Percentiles rank a stretch among this genome's conserved stretches.
These are phyloP conservation scores for Macrolepiota albuminosa DNA, from an alignment of 768 basidiomycete species.

Conservation along the genomic window DNA sequence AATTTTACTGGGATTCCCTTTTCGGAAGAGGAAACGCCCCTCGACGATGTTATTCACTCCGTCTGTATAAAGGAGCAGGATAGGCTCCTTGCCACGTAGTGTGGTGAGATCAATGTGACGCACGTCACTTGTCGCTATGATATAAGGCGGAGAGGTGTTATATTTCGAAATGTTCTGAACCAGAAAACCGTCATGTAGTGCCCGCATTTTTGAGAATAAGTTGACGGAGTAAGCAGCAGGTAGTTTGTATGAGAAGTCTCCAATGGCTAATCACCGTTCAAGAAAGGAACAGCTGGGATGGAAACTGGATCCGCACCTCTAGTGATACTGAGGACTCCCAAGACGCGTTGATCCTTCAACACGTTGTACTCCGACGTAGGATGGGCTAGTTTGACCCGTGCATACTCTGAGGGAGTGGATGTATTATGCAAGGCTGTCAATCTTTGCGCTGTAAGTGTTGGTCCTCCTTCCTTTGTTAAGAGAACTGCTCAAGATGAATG, in stretches of 20 bases:
- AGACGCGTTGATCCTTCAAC: slow-evolving; percentile 7
- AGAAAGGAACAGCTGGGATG: neutral
- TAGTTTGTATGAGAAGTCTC: slow-evolving; percentile 14
- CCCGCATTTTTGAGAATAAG: slow-evolving; percentile 8
- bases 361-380: slow-evolving; percentile 10
- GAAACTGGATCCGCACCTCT: slow-evolving; percentile 5
- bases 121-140: slow-evolving; percentile 7
- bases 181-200: neutral
- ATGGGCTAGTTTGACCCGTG: slow-evolving; percentile 10
- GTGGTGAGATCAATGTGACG: slow-evolving; percentile 10
- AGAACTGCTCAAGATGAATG: neutral
- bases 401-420: slow-evolving; percentile 10
- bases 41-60: slow-evolving; percentile 13
- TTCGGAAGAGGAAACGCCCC: slow-evolving; percentile 12
- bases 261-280: slow-evolving; percentile 6
- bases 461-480: neutral
- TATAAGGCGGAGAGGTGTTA: slow-evolving; percentile 13
- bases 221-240: slow-evolving; percentile 5
- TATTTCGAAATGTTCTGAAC: slow-evolving; percentile 3
- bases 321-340: slow-evolving; percentile 10
- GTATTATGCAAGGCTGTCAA: slow-evolving; percentile 10
- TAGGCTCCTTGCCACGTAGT: slow-evolving; percentile 2
- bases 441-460: neutral
- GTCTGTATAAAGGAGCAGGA: slow-evolving; percentile 11
- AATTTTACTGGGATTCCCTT: slow-evolving; percentile 7